A percentile compares a stretch with the other conserved stretches of the same genome.
These are phyloP conservation scores for Stenocarpella maydis DNA, from an alignment of 2,329 filamentous ascomycete species.

Conservation along the genomic window DNA sequence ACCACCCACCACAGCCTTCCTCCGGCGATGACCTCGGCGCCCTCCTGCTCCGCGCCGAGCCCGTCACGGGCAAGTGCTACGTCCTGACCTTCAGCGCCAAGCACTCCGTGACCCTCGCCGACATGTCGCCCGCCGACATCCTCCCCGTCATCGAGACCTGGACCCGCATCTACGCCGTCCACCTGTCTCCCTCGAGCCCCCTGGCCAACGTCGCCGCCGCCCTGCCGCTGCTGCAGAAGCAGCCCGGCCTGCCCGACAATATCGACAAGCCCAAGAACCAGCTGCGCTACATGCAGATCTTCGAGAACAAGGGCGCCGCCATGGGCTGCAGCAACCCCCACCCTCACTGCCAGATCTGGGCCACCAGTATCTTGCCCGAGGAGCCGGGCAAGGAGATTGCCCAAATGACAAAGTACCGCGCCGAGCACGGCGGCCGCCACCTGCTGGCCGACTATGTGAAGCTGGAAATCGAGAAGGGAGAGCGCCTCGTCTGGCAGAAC, in stretches of 20 bases:
- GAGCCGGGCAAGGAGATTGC: slow-evolving; percentile 83
- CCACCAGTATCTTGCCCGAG: slow-evolving; percentile 88
- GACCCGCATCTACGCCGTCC: slow-evolving; percentile 87
- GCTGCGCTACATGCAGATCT: slow-evolving; percentile 98
- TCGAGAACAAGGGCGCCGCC: slow-evolving; percentile 96
- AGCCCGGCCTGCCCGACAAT: slow-evolving; percentile 47
- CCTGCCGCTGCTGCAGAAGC: slow-evolving; percentile 48
- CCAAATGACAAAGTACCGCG: slow-evolving; percentile 81
- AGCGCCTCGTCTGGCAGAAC: slow-evolving; percentile 91
- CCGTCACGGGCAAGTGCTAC: slow-evolving; percentile 95
- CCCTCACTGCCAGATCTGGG: slow-evolving; percentile 97
- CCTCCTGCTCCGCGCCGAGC: slow-evolving; percentile 80
- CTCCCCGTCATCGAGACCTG: slow-evolving; percentile 86
- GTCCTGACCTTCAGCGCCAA: slow-evolving; percentile 93
- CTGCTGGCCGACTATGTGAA: slow-evolving; percentile 87
- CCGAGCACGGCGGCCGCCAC: slow-evolving; percentile 75
- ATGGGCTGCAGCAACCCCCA: slow-evolving; percentile 99
- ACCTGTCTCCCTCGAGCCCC: slow-evolving; percentile 77
- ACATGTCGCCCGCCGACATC: slow-evolving; percentile 81
- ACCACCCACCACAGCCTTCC: slow-evolving; percentile 53
- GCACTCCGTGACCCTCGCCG: slow-evolving; percentile 91
- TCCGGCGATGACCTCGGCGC: slow-evolving; percentile 70
- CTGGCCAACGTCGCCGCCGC: slow-evolving; percentile 56
- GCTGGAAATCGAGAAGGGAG: slow-evolving; percentile 81
- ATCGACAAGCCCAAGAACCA: slow-evolving; percentile 71